Base-by-base conservation (phyloP, 345 rosid species). In the Melaleuca quinquenervia region DNA sequence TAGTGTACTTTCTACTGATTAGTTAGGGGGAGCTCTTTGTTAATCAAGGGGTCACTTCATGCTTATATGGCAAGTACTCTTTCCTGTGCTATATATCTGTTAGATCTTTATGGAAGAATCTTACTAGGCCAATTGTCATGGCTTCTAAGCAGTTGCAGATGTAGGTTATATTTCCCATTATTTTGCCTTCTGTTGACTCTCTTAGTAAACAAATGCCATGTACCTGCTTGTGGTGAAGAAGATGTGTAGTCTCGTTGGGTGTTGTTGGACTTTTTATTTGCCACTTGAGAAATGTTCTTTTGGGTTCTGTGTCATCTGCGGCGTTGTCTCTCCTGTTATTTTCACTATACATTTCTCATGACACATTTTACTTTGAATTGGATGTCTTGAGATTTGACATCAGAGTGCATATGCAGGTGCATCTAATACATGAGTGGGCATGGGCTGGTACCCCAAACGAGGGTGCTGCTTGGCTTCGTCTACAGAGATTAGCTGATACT, bases 361-460 rank as follows among this genome's bases (percentile, higher is more conserved):
- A 36, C 78, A 36, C 26, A 18, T 36, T 64, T 70, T 36, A 70
- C 48, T 36, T 70, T 70, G 32, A 18, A 36, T 70, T 36, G 24
- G 24, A 36, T 70, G 80, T 70, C 48, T 70, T 70, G 80, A 22
- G 52, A 45, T 84, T 84, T 84, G 53, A 45, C 44, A 5, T 26
- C 45, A 32, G n/a, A 29, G 54, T 64, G 49, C 51, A 16, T 64
- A 41, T 64, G 49, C 32, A 97, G 98, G 99, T 94, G 91, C 98
- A 94, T 80, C 86, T 95, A 16, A 97, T 94, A 87, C 99, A 96
- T 90, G 98, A 96, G 85, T 97, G 98, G 98, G 96, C 98, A 45
- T 96, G 99, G 99, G 98, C 98, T 29, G 99, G 99, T 85, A 97
- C 98, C 48, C 99, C 99, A 1, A 94, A 91, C 50, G 99, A 97